Evolutionary conservation across 75 land plant species (phyloP), one percentile per base, ranked within the genome.

Genomic region (Selaginella moellendorffii): DNA sequence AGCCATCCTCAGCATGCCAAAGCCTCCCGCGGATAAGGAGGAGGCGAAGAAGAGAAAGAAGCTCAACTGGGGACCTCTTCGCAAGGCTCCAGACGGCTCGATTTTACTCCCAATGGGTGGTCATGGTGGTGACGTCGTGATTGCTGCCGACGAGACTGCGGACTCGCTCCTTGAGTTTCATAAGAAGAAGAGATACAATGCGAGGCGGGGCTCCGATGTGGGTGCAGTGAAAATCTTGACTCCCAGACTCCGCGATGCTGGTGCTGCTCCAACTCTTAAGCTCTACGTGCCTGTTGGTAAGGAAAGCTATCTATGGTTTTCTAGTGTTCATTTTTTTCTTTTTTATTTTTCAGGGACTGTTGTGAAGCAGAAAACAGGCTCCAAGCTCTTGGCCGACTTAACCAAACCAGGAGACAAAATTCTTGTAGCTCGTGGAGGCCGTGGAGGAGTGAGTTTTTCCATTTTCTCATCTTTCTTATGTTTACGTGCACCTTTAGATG

Each of bases 391-490:
- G 51, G 90, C 96, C n/a, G 97, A 92, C 74, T 75, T 92, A 31
- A 78, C 81, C 14, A 72, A 42, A 28, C 87, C 86, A 54, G 97
- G 96, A 61, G 97, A 85, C 75, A 80, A 85, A 69, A 60, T 92
- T 51, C 77, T 88, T 54, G 87, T 92, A 31, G 97, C 96, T 31
- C 84, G 96, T 67, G 97, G 97, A 63, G 97, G 97, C 18, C 97
- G 85, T 74, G 97, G 97, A 74, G 96, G 97, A 74, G 97, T 91
- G 56, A 75, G 85, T 31, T 28, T 22, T 53, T 25, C 27, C 46
- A 29, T 64, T 64, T 64, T 2, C 17, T 29, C 20, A 18, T 30
- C 31, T 30, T 2, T 65, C 36, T 36, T 0, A 1, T 22, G 27
- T 14, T 64, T 26, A 54, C 27, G 30, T 31, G 60, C 25, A 27